These are phyloP conservation scores for Chlamydomonas sp. DNA, from an alignment of 139 green algal genomes.

Conservation along the genomic window DNA sequence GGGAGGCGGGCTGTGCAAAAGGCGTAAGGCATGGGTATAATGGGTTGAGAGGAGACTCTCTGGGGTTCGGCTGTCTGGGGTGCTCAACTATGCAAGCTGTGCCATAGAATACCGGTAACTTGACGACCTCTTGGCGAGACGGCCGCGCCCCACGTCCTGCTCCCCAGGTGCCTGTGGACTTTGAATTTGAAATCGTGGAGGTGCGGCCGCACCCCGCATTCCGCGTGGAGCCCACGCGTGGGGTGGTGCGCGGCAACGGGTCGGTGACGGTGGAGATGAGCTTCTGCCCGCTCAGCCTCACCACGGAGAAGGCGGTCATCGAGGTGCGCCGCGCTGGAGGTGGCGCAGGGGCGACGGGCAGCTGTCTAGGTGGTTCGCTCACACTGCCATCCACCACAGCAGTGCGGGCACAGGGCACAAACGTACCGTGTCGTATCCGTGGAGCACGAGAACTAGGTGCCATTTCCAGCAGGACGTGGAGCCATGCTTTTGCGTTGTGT, in stretches of 20 bases:
- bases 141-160: background rate
- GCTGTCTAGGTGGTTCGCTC: background rate
- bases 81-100: too few relatives aligned
- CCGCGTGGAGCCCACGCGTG: slow-evolving; percentile 34
- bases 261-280: slow-evolving; percentile 31
- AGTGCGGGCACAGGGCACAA: too few relatives aligned
- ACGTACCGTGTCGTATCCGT: too few relatives aligned
- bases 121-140: too few relatives aligned
- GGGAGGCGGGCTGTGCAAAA: background rate
- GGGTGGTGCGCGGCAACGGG: slow-evolving; percentile 59
- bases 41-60: background rate
- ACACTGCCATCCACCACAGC: background rate
- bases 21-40: background rate
- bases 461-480: too few relatives aligned
- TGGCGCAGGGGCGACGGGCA: too few relatives aligned
- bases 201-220: slow-evolving; percentile 48
- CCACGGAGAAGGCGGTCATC: slow-evolving; percentile 51
- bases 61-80: too few relatives aligned
- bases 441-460: too few relatives aligned
- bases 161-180: slow-evolving; percentile 55
- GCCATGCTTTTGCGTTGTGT: too few relatives aligned
- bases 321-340: slow-evolving; percentile 38
- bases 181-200: slow-evolving; percentile 61
- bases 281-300: slow-evolving; percentile 50
- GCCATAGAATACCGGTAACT: too few relatives aligned